Conservation (phyloP, 345 rosid genomes). For the Lepidium didymum region DNA sequence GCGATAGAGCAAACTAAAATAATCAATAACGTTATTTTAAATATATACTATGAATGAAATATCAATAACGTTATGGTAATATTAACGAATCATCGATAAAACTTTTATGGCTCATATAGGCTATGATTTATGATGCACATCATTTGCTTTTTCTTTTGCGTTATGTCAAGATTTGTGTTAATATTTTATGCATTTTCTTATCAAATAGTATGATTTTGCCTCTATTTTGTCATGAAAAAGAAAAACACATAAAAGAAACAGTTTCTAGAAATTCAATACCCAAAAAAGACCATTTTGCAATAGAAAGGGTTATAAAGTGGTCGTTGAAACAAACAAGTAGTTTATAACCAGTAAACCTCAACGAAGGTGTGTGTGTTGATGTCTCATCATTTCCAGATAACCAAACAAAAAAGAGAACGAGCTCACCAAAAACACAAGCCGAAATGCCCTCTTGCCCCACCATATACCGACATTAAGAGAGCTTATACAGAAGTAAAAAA, state of each 20-base stretch:
- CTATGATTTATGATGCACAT: too few relatives aligned
- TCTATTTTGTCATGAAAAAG: neutral
- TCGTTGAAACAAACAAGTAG: constrained; percentile 13
- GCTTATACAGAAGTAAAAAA: constrained; percentile 18
- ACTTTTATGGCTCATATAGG: too few relatives aligned
- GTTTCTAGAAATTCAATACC: neutral
- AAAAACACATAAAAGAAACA: neutral
- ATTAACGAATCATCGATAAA: too few relatives aligned
- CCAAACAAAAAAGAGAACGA: neutral
- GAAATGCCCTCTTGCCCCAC: constrained; percentile 3
- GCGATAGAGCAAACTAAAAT: too few relatives aligned
- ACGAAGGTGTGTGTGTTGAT: constrained; percentile 13
- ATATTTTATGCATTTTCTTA: too few relatives aligned
- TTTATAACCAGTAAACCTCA: constrained; percentile 18
- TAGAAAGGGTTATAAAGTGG: neutral
- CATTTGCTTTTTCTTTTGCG: too few relatives aligned
- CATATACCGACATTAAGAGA: neutral
- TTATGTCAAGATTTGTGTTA: too few relatives aligned
- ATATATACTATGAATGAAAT: too few relatives aligned
- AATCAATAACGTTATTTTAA: too few relatives aligned
- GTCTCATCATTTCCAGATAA: constrained; percentile 10
- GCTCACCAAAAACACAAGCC: constrained; percentile 17
- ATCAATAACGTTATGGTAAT: too few relatives aligned
- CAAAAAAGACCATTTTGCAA: neutral
- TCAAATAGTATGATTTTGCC: neutral